A percentile compares a stretch with the other conserved stretches of the same genome.
Evolutionary conservation across 106 monocot species (phyloP).

Genomic region (Iris macrosiphon): DNA sequence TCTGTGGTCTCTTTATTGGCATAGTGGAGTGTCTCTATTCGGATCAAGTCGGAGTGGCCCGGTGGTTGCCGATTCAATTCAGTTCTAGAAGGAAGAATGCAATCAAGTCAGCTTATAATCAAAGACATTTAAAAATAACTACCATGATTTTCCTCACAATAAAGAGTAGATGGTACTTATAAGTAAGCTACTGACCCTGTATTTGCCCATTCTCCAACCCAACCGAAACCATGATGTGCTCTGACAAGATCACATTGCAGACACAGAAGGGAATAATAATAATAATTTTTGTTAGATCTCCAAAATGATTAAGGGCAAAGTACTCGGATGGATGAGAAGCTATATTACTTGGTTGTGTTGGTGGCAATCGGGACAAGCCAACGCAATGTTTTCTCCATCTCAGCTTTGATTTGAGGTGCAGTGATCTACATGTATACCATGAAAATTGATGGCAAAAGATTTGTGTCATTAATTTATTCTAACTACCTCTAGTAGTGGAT

Average conservation of each 20-base stretch:
- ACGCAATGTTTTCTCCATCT: constrained; percentile 90
- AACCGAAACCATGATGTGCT: constrained; percentile 97
- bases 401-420: constrained; percentile 68
- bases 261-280: background rate
- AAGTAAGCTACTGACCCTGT: constrained; percentile 48
- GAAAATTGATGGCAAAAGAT: background rate
- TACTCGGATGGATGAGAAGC: too few relatives aligned
- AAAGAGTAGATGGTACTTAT: background rate
- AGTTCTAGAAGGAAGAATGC: constrained; percentile 30
- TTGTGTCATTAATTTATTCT: too few relatives aligned
- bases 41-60: constrained; percentile 49
- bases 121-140: background rate
- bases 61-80: constrained; percentile 53
- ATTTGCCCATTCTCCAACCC: constrained; percentile 99
- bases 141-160: too few relatives aligned
- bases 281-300: too few relatives aligned
- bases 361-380: constrained; percentile 96
- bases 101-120: background rate
- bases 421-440: constrained; percentile 38
- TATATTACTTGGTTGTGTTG: constrained; percentile 90
- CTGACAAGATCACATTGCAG: constrained; percentile 22
- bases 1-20: constrained; percentile 87
- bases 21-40: constrained; percentile 88
- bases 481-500: too few relatives aligned
- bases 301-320: too few relatives aligned